phyloP scores from a whole-genome alignment of 2,329 filamentous ascomycete genomes.

The Thielaviopsis punctulata region DNA sequence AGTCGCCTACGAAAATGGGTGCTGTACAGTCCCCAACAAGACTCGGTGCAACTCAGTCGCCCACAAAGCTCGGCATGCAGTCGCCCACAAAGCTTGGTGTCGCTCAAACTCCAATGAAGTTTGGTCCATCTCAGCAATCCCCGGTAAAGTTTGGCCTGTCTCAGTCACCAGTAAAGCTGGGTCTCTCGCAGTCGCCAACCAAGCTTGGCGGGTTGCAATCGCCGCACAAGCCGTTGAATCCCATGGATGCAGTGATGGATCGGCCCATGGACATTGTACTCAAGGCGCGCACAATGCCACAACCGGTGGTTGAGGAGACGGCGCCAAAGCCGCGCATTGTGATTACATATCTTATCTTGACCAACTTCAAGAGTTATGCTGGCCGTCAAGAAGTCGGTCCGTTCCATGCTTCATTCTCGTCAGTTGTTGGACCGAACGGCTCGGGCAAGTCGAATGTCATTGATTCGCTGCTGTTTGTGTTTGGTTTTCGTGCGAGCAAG shows the following conservation, averaged over 20 bases:
- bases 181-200: constrained; percentile 16
- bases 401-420: constrained; percentile 93
- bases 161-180: not conserved
- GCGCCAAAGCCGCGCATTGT: constrained; percentile 75
- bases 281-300: constrained; percentile 58
- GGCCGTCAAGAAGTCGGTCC: constrained; percentile 89
- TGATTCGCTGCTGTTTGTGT: constrained; percentile 95
- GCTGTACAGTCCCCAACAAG: not conserved
- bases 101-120: not conserved
- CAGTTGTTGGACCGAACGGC: constrained; percentile 92
- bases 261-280: constrained; percentile 88
- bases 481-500: constrained; percentile 95
- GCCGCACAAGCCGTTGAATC: constrained; percentile 52
- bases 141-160: not conserved
- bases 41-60: not conserved
- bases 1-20: constrained; percentile 36
- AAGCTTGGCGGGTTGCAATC: constrained; percentile 23
- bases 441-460: constrained; percentile 99
- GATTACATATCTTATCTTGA: constrained; percentile 79
- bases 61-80: not conserved
- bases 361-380: constrained; percentile 98
- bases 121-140: not conserved
- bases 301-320: constrained; percentile 53
- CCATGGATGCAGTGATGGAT: constrained; percentile 63
- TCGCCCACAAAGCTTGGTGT: not conserved